Evolutionary conservation across 2,329 filamentous ascomycete genomes (phyloP).

Genomic region (Stachybotrys chlorohalonatus): DNA sequence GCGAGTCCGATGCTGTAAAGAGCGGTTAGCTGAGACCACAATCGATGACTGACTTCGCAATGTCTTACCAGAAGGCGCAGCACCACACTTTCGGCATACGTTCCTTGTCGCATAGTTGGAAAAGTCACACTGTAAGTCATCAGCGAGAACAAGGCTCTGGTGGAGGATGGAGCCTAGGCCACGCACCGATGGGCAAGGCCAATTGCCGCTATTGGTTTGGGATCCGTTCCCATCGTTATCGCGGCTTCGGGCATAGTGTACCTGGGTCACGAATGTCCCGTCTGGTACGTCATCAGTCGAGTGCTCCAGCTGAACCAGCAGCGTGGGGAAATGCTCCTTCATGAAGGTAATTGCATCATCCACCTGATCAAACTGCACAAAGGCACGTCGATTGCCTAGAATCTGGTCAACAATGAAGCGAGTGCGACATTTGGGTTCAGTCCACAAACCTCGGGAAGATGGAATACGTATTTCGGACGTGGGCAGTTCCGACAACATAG

Average conservation of each 20-base stretch:
- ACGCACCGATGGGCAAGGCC: constrained; percentile 25
- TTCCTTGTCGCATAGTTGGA: constrained; percentile 28
- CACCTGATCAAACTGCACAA: constrained; percentile 31
- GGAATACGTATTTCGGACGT: constrained; percentile 29
- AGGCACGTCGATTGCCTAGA: constrained; percentile 30
- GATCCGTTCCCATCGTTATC: constrained; percentile 21
- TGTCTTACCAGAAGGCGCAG: constrained; percentile 18
- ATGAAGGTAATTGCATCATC: constrained; percentile 31
- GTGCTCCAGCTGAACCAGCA: constrained; percentile 24
- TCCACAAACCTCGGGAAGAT: constrained; percentile 20
- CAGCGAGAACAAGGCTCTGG: constrained; percentile 3
- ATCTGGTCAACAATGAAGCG: constrained; percentile 5
- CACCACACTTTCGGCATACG: constrained; percentile 29
- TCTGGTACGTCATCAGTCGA: constrained; percentile 29
- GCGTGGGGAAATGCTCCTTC: constrained; percentile 31
- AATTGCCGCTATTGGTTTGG: constrained; percentile 15
- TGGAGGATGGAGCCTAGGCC: neutral
- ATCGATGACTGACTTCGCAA: no score
- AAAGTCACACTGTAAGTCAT: constrained; percentile 25
- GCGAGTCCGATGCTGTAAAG: constrained; percentile 15
- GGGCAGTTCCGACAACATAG: constrained; percentile 24
- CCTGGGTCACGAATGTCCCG: constrained; percentile 25
- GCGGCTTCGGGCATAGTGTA: constrained; percentile 31
- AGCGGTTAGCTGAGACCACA: neutral
- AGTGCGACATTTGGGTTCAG: neutral